These are phyloP conservation scores for Mallotus repandus DNA, from an alignment of 441 rosid genomes.

Conservation along the genomic window DNA sequence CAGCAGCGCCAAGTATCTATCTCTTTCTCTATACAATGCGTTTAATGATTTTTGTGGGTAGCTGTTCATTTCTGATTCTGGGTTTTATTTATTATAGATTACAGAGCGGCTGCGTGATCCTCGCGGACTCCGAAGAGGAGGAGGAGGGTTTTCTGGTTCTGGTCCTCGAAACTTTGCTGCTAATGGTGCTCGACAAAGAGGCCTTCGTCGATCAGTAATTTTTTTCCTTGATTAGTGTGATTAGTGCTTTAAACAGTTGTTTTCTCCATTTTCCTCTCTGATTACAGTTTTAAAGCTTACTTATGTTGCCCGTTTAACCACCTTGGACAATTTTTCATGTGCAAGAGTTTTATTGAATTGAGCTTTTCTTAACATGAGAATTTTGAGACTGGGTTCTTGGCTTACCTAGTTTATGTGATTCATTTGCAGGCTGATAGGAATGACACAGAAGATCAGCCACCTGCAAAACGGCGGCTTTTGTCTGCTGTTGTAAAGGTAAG, in stretches of 20 bases:
- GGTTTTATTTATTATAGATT: conserved; percentile 40
- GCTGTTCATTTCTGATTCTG: neutral
- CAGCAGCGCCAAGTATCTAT: conserved; percentile 80
- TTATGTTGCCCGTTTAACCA: too few species aligned
- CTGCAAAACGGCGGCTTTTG: conserved; percentile 74
- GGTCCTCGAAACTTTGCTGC: conserved; percentile 59
- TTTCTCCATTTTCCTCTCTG: too few species aligned
- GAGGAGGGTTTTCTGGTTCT: conserved; percentile 47
- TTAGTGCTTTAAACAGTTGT: too few species aligned
- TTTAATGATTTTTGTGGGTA: neutral
- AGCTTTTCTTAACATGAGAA: too few species aligned
- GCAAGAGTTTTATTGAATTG: too few species aligned
- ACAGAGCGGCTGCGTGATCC: conserved; percentile 91
- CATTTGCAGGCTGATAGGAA: conserved; percentile 63
- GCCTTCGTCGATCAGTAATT: conserved; percentile 62
- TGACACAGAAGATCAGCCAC: conserved; percentile 76
- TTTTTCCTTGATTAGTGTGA: neutral
- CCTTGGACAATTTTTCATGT: too few species aligned
- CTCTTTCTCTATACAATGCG: neutral
- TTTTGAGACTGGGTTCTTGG: too few species aligned
- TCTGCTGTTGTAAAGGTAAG: conserved; percentile 94
- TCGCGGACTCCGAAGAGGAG: conserved; percentile 89
- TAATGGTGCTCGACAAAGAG: conserved; percentile 61
- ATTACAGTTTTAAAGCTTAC: too few species aligned
- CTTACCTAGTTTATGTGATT: neutral